Conservation (phyloP, 345 rosid species). For the Eucalyptus paniculata region DNA sequence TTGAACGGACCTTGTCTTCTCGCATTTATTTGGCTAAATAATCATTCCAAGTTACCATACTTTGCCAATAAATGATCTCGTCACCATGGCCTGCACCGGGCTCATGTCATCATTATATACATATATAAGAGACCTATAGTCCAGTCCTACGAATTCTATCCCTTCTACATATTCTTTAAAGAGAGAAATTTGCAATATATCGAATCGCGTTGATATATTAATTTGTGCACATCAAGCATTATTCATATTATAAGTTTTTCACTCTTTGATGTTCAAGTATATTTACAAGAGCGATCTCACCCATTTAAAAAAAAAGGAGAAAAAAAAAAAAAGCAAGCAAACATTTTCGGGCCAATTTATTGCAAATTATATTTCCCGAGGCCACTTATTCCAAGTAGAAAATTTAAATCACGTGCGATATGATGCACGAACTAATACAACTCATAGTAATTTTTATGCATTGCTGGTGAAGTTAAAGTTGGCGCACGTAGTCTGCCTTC, state of each 20-base stretch:
- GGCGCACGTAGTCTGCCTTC: conserved; percentile 42
- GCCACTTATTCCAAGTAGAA: neutral
- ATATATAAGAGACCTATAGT: neutral
- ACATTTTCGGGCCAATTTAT: neutral
- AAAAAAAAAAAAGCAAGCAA: rapidly evolving
- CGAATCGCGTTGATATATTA: neutral
- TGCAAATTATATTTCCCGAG: neutral
- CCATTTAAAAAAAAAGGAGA: neutral
- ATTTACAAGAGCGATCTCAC: neutral
- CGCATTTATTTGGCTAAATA: neutral
- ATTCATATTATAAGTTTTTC: neutral
- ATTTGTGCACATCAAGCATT: neutral
- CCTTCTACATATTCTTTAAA: neutral
- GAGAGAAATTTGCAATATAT: neutral
- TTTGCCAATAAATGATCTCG: neutral
- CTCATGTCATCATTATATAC: neutral
- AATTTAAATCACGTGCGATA: neutral
- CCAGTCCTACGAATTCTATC: neutral
- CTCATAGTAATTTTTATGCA: neutral
- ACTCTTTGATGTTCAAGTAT: neutral
- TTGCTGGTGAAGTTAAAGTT: conserved; percentile 56
- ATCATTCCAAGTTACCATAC: neutral
- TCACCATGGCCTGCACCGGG: neutral
- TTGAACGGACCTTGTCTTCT: neutral
- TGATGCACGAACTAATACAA: neutral